Evolutionary conservation across 495 filamentous ascomycete species (phyloP), one percentile per base, ranked within the genome.

Genomic region (Achaetomiella virescens): DNA sequence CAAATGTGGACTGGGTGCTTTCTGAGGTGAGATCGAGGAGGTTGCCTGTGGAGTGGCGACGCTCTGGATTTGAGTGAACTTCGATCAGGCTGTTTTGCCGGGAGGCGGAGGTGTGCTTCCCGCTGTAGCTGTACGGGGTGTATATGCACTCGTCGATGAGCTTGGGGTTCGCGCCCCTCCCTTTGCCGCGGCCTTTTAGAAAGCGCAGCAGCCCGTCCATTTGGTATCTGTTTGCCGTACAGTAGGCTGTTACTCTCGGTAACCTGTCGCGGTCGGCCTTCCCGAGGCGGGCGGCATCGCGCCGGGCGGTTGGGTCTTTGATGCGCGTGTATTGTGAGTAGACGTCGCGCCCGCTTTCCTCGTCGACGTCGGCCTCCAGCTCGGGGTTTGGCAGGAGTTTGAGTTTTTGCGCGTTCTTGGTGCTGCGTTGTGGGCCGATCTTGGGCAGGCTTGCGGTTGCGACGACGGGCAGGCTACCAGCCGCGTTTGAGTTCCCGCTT

Each of bases 61-160:
- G 75, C 61, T 88, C 85, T 6, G 74, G 40, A 9, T 58, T 70
- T 8, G 85, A 86, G 62, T 81, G 86, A 1, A 70, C 61, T 37
- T 74, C 67, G 21, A 62, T 53, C 5, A 51, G 55, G 2, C 46
- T 38, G 48, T 75, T 66, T 17, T 62, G 59, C 1, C 67, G 65
- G 1, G 66, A 58, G 33, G 15, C 48, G 33, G 62, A 63, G 22
- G 62, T 61, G 38, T 74, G 64, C 48, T 72, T 76, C 0, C 65
- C 48, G 14, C 57, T 66, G 64, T 97, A 97, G 59, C 81, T 85
- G 68, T 90, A 98, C 0, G 91, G 88, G 3, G 92, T 89, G 66
- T 97, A 98, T 53, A 97, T 89, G 69, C 93, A 98, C 61, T 98
- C 95, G 69, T 98, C 93, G 57, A 93, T 95, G 38, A 89, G 72